These are phyloP conservation scores for Quillaja saponaria DNA, from an alignment of 306 rosid species.

Conservation along the genomic window DNA sequence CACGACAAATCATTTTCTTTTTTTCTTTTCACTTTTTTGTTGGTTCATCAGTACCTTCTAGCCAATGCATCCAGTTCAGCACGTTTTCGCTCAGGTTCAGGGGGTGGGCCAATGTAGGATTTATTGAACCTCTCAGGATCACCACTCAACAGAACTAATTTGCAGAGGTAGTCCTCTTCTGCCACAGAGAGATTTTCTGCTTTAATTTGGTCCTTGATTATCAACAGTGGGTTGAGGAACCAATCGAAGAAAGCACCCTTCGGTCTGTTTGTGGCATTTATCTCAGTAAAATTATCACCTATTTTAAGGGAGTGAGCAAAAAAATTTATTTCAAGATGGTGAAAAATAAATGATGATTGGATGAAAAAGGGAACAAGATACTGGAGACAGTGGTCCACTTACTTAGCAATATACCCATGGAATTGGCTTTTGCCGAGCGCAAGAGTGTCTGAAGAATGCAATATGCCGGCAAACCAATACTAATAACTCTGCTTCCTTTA, in stretches of 20 bases:
- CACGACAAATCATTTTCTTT: too few species aligned
- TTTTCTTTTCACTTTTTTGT: not conserved
- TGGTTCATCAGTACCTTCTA: conserved; percentile 60
- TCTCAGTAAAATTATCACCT: conserved; percentile 70
- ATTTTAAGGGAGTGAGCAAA: conserved; percentile 31
- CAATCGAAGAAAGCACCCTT: conserved; percentile 75
- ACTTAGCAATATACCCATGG: conserved; percentile 68
- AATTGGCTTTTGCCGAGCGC: conserved; percentile 72
- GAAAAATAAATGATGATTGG: not conserved
- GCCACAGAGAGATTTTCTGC: conserved; percentile 74
- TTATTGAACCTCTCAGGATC: conserved; percentile 65
- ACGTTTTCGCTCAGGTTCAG: conserved; percentile 75
- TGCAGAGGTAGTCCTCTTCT: conserved; percentile 79
- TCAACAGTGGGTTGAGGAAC: conserved; percentile 85
- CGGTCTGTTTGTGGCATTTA: conserved; percentile 77
- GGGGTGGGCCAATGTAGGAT: conserved; percentile 48
- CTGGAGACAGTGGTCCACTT: conserved; percentile 30
- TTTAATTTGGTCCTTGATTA: conserved; percentile 84
- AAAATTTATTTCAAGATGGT: conserved; percentile 12
- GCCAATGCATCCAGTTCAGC: conserved; percentile 91
- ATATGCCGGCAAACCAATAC: conserved; percentile 85
- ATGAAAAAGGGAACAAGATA: not conserved
- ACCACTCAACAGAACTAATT: conserved; percentile 69
- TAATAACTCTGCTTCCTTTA: conserved; percentile 67
- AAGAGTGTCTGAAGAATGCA: conserved; percentile 69